Percentiles rank a stretch among this genome's conserved stretches.
These are phyloP conservation scores for Backusella australiensis DNA, from an alignment of 192 early-diverging fungal genomes.

Conservation along the genomic window DNA sequence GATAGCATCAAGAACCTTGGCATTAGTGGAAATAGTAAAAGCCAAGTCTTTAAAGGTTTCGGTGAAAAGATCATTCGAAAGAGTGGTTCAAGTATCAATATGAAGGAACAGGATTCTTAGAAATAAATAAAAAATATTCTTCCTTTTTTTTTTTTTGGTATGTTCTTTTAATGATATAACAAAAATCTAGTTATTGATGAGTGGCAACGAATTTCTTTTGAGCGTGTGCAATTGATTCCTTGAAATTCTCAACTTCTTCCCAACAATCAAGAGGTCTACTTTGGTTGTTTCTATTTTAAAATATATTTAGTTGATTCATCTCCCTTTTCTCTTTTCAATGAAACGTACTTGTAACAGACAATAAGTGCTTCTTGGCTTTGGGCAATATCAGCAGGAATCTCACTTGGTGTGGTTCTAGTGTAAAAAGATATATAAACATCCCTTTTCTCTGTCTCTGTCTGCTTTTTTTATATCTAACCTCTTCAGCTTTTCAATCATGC, in stretches of 20 bases:
- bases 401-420: conserved; percentile 23
- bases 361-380: conserved; percentile 31
- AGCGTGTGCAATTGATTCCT: conserved; percentile 31
- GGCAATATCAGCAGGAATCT: conserved; percentile 28
- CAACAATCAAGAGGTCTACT: conserved; percentile 34
- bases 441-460: too few species aligned
- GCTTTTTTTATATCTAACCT: conserved; percentile 15
- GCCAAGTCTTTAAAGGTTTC: background rate
- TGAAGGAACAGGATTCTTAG: background rate
- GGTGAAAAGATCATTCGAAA: conserved; percentile 4
- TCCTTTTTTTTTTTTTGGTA: background rate
- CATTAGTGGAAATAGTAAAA: background rate
- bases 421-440: too few species aligned
- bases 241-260: conserved; percentile 36
- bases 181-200: conserved; percentile 23
- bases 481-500: conserved; percentile 31
- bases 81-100: background rate
- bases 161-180: background rate
- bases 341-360: conserved; percentile 33
- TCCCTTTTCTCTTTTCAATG: background rate
- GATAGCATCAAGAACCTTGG: conserved; percentile 36
- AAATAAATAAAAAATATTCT: background rate
- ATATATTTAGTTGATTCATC: background rate
- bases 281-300: conserved; percentile 18
- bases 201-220: conserved; percentile 33